A percentile compares a stretch with the other conserved stretches of the same genome.
phyloP scores from a whole-genome alignment of 2,329 filamentous ascomycete species.

The Neofusicoccum sp. region DNA sequence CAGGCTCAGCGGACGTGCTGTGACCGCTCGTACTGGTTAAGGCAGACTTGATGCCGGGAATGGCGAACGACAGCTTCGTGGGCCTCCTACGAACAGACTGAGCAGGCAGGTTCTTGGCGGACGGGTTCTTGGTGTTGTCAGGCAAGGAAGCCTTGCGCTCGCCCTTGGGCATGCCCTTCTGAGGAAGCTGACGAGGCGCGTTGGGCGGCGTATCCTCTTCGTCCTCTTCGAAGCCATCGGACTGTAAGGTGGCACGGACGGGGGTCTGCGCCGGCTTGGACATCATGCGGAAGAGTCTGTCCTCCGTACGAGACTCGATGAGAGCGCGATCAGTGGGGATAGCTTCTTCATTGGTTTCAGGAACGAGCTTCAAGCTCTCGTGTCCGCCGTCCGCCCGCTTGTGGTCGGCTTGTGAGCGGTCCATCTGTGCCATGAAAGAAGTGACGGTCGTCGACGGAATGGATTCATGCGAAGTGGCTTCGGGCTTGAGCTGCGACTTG shows the following conservation, averaged over 20 bases:
- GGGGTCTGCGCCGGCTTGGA: constrained; percentile 20
- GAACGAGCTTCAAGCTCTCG: constrained; percentile 21
- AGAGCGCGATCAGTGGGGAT: constrained; percentile 37
- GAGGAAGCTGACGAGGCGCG: background rate
- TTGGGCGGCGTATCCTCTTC: constrained; percentile 4
- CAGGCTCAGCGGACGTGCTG: background rate
- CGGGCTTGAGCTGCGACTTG: background rate
- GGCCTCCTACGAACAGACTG: background rate
- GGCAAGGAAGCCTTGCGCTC: background rate
- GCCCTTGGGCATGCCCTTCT: background rate
- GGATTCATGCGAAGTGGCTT: background rate
- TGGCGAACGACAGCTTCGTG: background rate
- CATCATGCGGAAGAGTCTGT: constrained; percentile 33
- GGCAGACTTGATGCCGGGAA: background rate
- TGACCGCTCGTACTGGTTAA: background rate
- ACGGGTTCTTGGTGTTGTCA: background rate
- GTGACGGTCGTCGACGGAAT: constrained; percentile 25
- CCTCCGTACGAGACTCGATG: constrained; percentile 42
- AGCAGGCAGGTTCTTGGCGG: background rate
- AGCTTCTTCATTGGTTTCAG: constrained; percentile 22
- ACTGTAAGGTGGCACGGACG: background rate
- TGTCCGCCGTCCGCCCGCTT: background rate
- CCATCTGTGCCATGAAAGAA: constrained; percentile 25
- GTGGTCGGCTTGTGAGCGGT: background rate
- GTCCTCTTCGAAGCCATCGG: background rate